These are phyloP conservation scores for Talaromyces thailandensis DNA, from an alignment of 495 filamentous ascomycete genomes.

Conservation along the genomic window DNA sequence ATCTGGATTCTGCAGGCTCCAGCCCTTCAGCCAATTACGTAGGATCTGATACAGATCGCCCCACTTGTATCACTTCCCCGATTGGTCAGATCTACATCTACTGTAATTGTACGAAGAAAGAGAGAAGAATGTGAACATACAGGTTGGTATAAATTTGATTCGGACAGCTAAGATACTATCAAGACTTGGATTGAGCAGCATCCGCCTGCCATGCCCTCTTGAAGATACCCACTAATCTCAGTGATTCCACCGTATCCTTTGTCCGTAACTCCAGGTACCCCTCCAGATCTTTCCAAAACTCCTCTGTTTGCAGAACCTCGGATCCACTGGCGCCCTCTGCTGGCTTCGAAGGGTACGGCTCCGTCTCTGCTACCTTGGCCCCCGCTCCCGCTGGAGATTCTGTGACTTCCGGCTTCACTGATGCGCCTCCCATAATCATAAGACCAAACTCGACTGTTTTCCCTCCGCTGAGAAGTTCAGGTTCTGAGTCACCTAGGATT, in stretches of 20 bases:
- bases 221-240: slow-evolving; percentile 56
- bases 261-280: slow-evolving; percentile 72
- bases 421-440: slow-evolving; percentile 74
- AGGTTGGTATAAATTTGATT: background rate
- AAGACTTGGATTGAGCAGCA: background rate
- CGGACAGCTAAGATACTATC: background rate
- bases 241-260: slow-evolving; percentile 59
- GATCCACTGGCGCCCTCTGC: slow-evolving; percentile 47
- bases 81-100: background rate
- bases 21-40: background rate
- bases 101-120: background rate
- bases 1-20: background rate
- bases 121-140: background rate
- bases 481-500: slow-evolving; percentile 45
- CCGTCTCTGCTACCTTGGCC: slow-evolving; percentile 18
- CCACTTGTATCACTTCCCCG: background rate
- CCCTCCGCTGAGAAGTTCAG: slow-evolving; percentile 24
- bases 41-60: background rate
- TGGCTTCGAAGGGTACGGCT: slow-evolving; percentile 24
- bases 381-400: slow-evolving; percentile 20
- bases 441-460: slow-evolving; percentile 61
- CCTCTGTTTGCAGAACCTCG: slow-evolving; percentile 55
- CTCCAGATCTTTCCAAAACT: slow-evolving; percentile 83
- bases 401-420: slow-evolving; percentile 17
- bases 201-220: slow-evolving; percentile 53